phyloP scores from a whole-genome alignment of 768 basidiomycete genomes.

The Lactarius quietus region DNA sequence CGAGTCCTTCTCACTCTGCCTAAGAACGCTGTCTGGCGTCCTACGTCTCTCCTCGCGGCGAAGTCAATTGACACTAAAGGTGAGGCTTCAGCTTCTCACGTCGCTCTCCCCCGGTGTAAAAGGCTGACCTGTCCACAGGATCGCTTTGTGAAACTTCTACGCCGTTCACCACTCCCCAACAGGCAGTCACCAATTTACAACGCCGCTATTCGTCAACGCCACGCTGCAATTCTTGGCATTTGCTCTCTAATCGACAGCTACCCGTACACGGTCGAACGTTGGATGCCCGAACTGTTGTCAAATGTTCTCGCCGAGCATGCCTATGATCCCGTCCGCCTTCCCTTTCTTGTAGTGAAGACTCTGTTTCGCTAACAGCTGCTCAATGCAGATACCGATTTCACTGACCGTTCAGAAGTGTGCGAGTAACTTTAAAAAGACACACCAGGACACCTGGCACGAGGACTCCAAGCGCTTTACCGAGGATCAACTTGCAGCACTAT shows the following conservation, averaged over 20 bases:
- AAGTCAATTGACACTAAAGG: constrained; percentile 71
- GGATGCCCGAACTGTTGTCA: constrained; percentile 85
- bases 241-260: constrained; percentile 92
- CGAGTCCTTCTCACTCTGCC: background rate
- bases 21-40: constrained; percentile 76
- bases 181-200: constrained; percentile 66
- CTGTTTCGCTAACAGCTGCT: constrained; percentile 20
- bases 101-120: constrained; percentile 29
- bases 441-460: constrained; percentile 88
- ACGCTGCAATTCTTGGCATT: constrained; percentile 91
- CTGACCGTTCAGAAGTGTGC: constrained; percentile 80
- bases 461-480: constrained; percentile 84
- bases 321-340: constrained; percentile 64
- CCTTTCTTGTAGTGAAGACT: background rate
- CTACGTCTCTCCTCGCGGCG: constrained; percentile 76
- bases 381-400: constrained; percentile 67
- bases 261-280: constrained; percentile 93
- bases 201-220: constrained; percentile 68
- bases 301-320: constrained; percentile 77
- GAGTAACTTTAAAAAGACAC: constrained; percentile 75
- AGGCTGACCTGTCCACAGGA: constrained; percentile 44
- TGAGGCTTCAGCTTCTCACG: constrained; percentile 33
- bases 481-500: constrained; percentile 77
- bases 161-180: constrained; percentile 60
- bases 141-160: constrained; percentile 74